Evolutionary conservation across 441 rosid genomes (phyloP).

Genomic region (Kokia cookei): DNA sequence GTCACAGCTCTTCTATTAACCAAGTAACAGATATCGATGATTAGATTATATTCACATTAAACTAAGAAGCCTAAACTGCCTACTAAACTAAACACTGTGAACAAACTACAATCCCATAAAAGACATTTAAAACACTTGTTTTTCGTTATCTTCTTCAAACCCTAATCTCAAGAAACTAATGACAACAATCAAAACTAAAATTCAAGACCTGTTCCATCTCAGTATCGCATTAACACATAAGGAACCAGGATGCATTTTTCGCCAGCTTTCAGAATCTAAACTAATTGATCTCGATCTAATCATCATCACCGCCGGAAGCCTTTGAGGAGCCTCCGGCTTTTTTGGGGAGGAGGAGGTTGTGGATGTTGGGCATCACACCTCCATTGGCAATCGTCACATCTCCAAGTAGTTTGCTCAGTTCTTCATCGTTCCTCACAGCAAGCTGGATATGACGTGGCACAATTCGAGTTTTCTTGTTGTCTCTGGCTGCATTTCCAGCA

Average conservation of each 20-base stretch:
- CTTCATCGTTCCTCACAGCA: constrained; percentile 89
- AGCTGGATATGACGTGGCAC: constrained; percentile 93
- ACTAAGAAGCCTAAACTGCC: constrained; percentile 1
- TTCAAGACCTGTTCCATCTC: not conserved
- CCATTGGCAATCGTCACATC: constrained; percentile 93
- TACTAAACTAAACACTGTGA: not conserved
- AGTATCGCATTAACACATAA: not conserved
- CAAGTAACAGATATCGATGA: constrained; percentile 5
- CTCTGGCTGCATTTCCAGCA: constrained; percentile 91
- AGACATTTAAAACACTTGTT: not conserved
- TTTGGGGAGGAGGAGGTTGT: constrained; percentile 84
- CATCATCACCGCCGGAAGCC: constrained; percentile 51
- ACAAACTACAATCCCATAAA: not conserved
- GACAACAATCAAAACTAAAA: not conserved
- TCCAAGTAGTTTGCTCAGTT: constrained; percentile 86
- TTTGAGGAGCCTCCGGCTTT: constrained; percentile 72
- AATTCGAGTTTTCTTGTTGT: constrained; percentile 86
- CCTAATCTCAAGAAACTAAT: constrained; percentile 6
- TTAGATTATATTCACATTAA: constrained; percentile 12
- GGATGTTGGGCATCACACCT: constrained; percentile 96
- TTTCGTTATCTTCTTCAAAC: not conserved
- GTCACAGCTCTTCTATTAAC: constrained; percentile 6
- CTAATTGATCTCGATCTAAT: not conserved
- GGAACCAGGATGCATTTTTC: not conserved
- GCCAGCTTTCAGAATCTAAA: not conserved